These are phyloP conservation scores for Austroboletus novae-zelandiae DNA, from an alignment of 1,284 basidiomycete genomes.

Conservation along the genomic window DNA sequence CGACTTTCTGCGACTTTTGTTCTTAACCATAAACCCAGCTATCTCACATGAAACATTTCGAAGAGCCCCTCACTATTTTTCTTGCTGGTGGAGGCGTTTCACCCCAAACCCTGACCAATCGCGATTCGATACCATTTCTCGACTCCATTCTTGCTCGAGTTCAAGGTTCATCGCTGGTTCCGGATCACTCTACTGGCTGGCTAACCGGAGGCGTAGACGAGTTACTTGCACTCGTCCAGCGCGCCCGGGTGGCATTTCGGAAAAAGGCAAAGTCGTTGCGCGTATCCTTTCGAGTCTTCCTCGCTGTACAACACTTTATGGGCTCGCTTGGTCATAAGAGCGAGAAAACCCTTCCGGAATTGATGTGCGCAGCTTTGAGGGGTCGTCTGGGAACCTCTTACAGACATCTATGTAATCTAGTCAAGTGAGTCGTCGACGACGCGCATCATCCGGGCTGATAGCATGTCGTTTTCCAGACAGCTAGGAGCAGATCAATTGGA, in stretches of 20 bases:
- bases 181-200: conserved; percentile 18
- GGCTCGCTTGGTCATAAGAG: conserved; percentile 39
- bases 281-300: conserved; percentile 47
- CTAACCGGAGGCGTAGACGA: conserved; percentile 18
- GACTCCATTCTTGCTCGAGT: conserved; percentile 41
- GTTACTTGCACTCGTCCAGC: conserved; percentile 37
- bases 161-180: conserved; percentile 16
- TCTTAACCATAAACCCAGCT: conserved; percentile 41
- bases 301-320: conserved; percentile 44
- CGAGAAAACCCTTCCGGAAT: conserved; percentile 27
- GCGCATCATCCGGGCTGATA: neutral
- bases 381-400: conserved; percentile 43
- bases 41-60: conserved; percentile 64
- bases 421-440: conserved; percentile 40
- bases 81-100: conserved; percentile 11
- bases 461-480: conserved; percentile 39
- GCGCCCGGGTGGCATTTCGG: conserved; percentile 39
- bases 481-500: conserved; percentile 40
- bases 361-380: conserved; percentile 39
- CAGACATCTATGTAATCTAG: conserved; percentile 42
- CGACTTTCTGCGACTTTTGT: neutral
- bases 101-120: conserved; percentile 20
- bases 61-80: conserved; percentile 54
- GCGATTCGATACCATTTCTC: conserved; percentile 36
- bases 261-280: conserved; percentile 37